These are phyloP conservation scores for Euphorbia peplus DNA, from an alignment of 345 rosid genomes.

Conservation along the genomic window DNA sequence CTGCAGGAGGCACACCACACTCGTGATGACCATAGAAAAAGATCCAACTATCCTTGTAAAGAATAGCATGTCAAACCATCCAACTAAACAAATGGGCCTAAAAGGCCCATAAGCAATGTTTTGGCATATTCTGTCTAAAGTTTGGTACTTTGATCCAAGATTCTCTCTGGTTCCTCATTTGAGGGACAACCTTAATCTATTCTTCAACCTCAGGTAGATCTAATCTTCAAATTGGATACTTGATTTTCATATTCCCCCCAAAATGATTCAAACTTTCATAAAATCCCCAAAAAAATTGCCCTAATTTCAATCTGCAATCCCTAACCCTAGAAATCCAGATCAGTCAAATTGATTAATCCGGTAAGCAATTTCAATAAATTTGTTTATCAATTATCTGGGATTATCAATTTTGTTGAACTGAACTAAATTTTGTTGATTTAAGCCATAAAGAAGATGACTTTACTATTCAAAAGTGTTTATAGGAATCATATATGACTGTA, in stretches of 20 bases:
- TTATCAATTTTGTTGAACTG: too few relatives aligned
- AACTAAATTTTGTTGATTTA: too few relatives aligned
- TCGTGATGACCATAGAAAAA: too few relatives aligned
- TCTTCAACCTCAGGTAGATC: not conserved
- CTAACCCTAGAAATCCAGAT: not conserved
- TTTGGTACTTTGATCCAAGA: not conserved
- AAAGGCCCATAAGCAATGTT: not conserved
- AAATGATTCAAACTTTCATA: too few relatives aligned
- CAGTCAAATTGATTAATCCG: not conserved
- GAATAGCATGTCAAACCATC: too few relatives aligned
- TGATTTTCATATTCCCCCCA: not conserved
- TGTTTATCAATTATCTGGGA: too few relatives aligned
- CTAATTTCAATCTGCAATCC: not conserved
- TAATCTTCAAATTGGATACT: not conserved
- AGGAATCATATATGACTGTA: too few relatives aligned
- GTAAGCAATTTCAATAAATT: constrained; percentile 10
- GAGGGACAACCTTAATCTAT: not conserved
- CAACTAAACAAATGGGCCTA: not conserved
- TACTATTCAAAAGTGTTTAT: too few relatives aligned
- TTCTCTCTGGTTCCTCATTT: not conserved
- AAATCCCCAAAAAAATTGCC: not conserved
- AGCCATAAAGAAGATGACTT: too few relatives aligned
- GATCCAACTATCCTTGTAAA: too few relatives aligned
- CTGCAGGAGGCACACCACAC: too few relatives aligned
- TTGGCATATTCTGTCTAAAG: not conserved